Evolutionary conservation across 2,329 filamentous ascomycete genomes (phyloP), one percentile per base, ranked within the genome.

Genomic region (Cladobotryum protrusum): DNA sequence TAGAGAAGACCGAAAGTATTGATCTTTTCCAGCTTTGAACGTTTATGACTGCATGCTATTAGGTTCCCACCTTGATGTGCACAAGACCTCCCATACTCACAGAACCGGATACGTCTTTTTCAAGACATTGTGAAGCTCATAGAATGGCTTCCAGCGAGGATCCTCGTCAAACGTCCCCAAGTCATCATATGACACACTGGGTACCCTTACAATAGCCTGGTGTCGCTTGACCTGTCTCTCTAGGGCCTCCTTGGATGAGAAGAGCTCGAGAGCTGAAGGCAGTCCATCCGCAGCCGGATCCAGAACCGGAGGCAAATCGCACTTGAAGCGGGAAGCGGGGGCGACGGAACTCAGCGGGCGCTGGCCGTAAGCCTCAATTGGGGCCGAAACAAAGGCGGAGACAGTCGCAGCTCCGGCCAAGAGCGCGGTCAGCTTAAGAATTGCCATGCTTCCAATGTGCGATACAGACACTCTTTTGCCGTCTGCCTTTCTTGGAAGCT

Each of bases 1-100:
- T 77, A 84, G 24, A 85, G 66, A 2, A 85, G 67, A 12, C 81
- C 82, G 37, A 83, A 76, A 0, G 74, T 81, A 59, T 86, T 85
- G 50, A 85, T 69, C 42, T 77, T 80, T 51, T 82, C 77, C 8
- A 77, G 57, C 33, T 59, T 62, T 49, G 72, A 71, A 20, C 67
- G 63, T 35, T 69, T 59, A 53, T 75, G 69, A 7, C 71, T 74
- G 49, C 11, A 18, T 0, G 1, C 1, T 14, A 40, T 57, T 24
- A 57, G 49, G 13, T 39, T 13, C 2, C 14, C 15, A 15, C 5
- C 4, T 17, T 20, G 17, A 43, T 17, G 19, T 34, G 18, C 33
- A 5, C 17, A 13, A 32, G 35, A 15, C 15, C 5, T 2, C 4
- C 12, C 12, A 13, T 6, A 65, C 69, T 68, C 59, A 77, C 73